Base-by-base conservation (phyloP, 2,329 filamentous ascomycete genomes). In the Penicillium verrucosum region DNA sequence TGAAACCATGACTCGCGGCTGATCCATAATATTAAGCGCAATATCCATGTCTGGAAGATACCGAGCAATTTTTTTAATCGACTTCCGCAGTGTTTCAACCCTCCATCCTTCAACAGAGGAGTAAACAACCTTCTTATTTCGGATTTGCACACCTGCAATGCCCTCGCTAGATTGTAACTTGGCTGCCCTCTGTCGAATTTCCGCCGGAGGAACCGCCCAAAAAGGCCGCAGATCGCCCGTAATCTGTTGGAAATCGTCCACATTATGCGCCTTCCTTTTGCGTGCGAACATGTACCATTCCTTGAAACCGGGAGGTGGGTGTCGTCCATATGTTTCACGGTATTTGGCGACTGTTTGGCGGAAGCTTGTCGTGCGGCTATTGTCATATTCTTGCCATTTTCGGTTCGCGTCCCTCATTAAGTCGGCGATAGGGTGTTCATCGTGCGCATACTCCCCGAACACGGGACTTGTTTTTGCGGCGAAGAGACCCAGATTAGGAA, bases 41-140 rank as follows among this genome's bases (percentile, higher is more conserved):
- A 88, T 86, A 67, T 88, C 85, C 68, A 88, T 81, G 59, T 88
- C 85, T 5, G 85, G 85, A 23, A 88, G 68, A 48, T 79, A 73
- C 14, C 77, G 67, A 27, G 81, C 79, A 36, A 85, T 82, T 55
- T 81, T 80, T 2, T 67, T 62, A 23, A 86, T 78, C 12, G 85
- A 73, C 4, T 70, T 66, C 25, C 68, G 68, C 49, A 78, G 71
- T 0, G 73, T 76, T 23, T 78, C 70, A 4, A 74, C 70, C 37
- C 78, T 70, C 78, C 77, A 80, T 4, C 53, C 60, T 54, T 72
- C 70, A n/a, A 67, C 71, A 10, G 73, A 70, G 58, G 70, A 72
- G 18, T 56, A 14, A 12, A 75, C 70, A 21, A 73, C 58, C 43
- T 70, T 68, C 46, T 70, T 63, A 32, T 72, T 59, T 10, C 72